A percentile compares a stretch with the other conserved stretches of the same genome.
These are phyloP conservation scores for Mortierella sp. DNA, from an alignment of 371 early-diverging fungal species.

Conservation along the genomic window DNA sequence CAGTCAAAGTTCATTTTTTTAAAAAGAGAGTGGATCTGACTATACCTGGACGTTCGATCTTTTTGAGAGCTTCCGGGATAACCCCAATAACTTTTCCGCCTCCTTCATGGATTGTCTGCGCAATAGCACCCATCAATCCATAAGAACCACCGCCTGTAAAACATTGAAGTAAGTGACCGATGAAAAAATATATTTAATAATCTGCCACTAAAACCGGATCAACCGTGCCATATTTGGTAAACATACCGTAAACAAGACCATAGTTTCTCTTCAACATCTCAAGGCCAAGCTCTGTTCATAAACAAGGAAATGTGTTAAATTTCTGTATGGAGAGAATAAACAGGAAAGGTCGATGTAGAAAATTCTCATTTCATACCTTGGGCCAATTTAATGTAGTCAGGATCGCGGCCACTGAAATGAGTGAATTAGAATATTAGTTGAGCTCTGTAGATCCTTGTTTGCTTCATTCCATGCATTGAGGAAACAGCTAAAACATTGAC, in stretches of 20 bases:
- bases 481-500: constrained; percentile 27
- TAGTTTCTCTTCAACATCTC: constrained; percentile 71
- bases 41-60: constrained; percentile 56
- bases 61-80: constrained; percentile 79
- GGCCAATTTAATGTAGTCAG: constrained; percentile 69
- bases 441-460: background rate
- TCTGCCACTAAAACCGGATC: no score
- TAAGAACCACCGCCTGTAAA: constrained; percentile 77
- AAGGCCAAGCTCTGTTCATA: constrained; percentile 65
- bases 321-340: background rate
- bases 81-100: constrained; percentile 75
- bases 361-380: constrained; percentile 51
- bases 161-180: background rate
- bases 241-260: constrained; percentile 83
- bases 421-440: background rate
- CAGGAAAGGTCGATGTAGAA: background rate
- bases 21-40: no score
- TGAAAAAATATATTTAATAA: background rate
- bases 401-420: constrained; percentile 60
- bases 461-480: background rate
- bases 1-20: background rate
- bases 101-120: constrained; percentile 68
- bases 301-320: background rate
- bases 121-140: constrained; percentile 87
- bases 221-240: no score